These are phyloP conservation scores for Porphyrellus sp. DNA, from an alignment of 1,284 basidiomycete species.

Conservation along the genomic window DNA sequence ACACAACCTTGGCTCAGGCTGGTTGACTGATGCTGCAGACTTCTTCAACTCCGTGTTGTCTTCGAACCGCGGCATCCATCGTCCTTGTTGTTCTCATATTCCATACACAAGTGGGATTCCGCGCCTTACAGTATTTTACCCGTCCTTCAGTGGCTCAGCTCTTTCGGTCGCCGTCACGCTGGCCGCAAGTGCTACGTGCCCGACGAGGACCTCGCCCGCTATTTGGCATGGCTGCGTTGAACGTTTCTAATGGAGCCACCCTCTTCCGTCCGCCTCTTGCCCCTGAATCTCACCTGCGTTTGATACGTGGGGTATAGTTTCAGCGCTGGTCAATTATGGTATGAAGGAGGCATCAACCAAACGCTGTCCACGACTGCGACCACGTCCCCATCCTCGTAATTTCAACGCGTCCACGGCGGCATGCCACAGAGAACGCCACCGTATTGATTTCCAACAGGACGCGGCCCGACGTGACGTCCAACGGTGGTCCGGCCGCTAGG, in stretches of 20 bases:
- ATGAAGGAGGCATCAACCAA: not conserved
- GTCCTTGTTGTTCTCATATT: not conserved
- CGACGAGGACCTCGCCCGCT: not conserved
- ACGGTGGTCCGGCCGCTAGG: not conserved
- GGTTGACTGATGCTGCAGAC: not conserved
- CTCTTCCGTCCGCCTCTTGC: too few species aligned
- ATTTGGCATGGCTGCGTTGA: too few species aligned
- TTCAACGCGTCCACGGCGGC: not conserved
- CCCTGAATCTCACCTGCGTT: not conserved
- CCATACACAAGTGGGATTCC: not conserved
- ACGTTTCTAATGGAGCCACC: too few species aligned
- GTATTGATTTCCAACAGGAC: not conserved
- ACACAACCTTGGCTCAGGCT: not conserved
- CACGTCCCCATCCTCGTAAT: too few species aligned
- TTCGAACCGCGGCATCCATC: not conserved
- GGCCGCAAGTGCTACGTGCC: not conserved
- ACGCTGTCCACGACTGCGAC: not conserved
- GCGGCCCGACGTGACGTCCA: not conserved
- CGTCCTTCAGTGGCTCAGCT: not conserved
- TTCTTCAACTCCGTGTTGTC: not conserved
- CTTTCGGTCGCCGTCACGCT: not conserved
- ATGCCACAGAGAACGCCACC: too few species aligned
- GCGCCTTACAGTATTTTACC: not conserved
- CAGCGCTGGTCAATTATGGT: not conserved
- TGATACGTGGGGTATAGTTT: not conserved